These are phyloP conservation scores for Capillidium rhysosporum DNA, from an alignment of 371 early-diverging fungal genomes.

Conservation along the genomic window DNA sequence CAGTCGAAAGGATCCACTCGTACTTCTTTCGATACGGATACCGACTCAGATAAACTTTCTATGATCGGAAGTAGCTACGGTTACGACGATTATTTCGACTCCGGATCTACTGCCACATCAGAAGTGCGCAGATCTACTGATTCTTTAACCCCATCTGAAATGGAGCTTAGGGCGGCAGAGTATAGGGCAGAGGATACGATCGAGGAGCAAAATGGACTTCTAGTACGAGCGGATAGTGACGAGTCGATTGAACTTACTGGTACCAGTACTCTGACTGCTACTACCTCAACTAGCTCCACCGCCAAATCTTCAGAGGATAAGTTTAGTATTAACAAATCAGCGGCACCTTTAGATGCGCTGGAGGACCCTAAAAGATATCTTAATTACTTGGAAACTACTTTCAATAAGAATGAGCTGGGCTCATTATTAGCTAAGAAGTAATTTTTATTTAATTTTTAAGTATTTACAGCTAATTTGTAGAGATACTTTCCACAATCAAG, in stretches of 20 bases:
- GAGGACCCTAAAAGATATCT: constrained; percentile 4
- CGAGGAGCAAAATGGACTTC: neutral
- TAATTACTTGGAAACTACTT: neutral
- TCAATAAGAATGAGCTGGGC: neutral
- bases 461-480: neutral
- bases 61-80: neutral
- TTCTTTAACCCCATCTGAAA: constrained; percentile 2
- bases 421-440: constrained; percentile 5
- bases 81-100: neutral
- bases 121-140: constrained; percentile 4
- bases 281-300: no score
- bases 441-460: neutral
- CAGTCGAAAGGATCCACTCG: no score
- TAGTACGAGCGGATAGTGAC: neutral
- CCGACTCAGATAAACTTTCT: neutral
- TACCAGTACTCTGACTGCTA: neutral
- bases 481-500: constrained; percentile 3
- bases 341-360: neutral
- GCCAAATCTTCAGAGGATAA: neutral
- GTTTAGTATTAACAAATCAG: neutral
- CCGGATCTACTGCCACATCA: neutral
- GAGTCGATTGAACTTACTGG: neutral
- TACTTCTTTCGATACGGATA: constrained; percentile 1
- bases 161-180: neutral
- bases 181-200: neutral